Evolutionary conservation across 1,139 yeast genomes (phyloP).

Genomic region (Hansenula anomala): DNA sequence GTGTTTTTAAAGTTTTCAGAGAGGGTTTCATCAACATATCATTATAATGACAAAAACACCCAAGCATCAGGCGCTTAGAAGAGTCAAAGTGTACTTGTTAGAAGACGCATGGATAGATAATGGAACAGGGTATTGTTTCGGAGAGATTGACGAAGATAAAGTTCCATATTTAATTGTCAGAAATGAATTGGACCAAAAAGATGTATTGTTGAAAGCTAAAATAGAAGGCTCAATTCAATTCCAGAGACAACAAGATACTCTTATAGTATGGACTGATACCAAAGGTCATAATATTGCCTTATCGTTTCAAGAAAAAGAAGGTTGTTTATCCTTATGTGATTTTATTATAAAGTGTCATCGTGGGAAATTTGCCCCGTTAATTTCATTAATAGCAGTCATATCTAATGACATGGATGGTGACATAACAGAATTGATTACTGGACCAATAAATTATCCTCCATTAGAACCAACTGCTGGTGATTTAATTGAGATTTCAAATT

Average conservation of each 20-base stretch:
- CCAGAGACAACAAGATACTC: conserved; percentile 91
- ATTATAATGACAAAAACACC: not conserved
- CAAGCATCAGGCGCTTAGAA: conserved; percentile 29
- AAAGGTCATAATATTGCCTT: conserved; percentile 80
- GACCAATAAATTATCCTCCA: conserved; percentile 70
- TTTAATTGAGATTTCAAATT: conserved; percentile 45
- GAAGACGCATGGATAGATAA: conserved; percentile 86
- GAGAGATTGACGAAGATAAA: conserved; percentile 35
- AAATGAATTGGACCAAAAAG: conserved; percentile 60
- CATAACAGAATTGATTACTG: conserved; percentile 73
- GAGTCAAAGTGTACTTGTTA: conserved; percentile 86
- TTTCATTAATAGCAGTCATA: conserved; percentile 69
- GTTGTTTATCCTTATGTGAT: conserved; percentile 81
- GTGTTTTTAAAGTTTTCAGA: not conserved
- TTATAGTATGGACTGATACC: conserved; percentile 89
- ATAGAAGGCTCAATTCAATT: conserved; percentile 76
- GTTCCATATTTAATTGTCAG: conserved; percentile 66
- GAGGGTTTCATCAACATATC: no score
- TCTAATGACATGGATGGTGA: conserved; percentile 46
- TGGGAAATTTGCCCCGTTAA: conserved; percentile 51
- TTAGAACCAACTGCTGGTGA: conserved; percentile 39
- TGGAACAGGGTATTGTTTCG: conserved; percentile 90
- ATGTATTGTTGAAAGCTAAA: conserved; percentile 57
- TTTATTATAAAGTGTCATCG: conserved; percentile 70
- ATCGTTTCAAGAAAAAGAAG: conserved; percentile 88